Base-by-base conservation (phyloP, 208 protist species). In the Leishmania tropica region DNA sequence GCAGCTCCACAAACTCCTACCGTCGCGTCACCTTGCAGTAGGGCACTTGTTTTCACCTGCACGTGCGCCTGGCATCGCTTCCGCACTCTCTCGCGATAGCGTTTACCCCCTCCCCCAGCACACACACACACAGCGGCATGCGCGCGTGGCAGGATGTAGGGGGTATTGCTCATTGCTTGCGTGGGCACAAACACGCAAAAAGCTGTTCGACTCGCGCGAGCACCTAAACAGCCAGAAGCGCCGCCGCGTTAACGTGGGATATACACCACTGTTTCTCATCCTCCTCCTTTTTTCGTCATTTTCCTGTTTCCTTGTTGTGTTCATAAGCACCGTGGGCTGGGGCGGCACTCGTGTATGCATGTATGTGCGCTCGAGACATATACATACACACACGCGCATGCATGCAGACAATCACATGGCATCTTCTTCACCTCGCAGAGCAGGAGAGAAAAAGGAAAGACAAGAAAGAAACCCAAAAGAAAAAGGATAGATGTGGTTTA, bases 341-440 rank as follows among this genome's bases (percentile, higher is more conserved):
- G 10, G 37, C 21, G 70, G 70, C 3, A 35, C 70, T 24, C n/a
- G 45, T 54, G 70, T 37, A 10, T 21, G 13, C 17, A 21, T 42
- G 62, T 67, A 10, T 67, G 31, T 5, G 42, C 40, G 28, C 31
- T 10, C 24, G 10, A 40, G 15, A 73, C 24, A 35, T 6, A 45
- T 6, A 42, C 42, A 42, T 5, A 42, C 17, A 73, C 68, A 35
- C 37, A 54, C 37, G 7, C 65, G 21, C 31, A 71, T 21, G 54
- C 37, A 48, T 2, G 78, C 35, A 70, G 35, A 75, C 48, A 65
- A 42, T n/a, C n/a, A 71, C 21, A 87, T 21, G n/a, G 45, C 40
- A 51, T 31, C 67, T 65, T 79, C 67, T 65, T 54, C 68, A 53
- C 45, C 6, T 67, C 24, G 19, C 24, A 71, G 31, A 70, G 76